These are phyloP conservation scores for Dentipellis sp. DNA, from an alignment of 768 basidiomycete species.

Conservation along the genomic window DNA sequence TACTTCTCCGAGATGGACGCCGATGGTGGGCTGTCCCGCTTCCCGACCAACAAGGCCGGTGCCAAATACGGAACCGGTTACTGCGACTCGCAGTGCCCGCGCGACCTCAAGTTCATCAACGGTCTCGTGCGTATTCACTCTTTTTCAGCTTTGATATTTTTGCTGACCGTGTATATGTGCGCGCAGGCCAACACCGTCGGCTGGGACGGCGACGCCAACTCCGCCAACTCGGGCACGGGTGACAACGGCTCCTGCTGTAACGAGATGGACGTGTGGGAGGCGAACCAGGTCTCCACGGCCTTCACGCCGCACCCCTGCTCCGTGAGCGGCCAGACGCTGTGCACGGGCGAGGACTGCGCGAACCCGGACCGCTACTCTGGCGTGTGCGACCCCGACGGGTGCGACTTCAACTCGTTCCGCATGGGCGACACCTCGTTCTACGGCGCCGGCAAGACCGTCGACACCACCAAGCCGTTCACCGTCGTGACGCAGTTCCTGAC, in stretches of 20 bases:
- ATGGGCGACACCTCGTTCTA: constrained; percentile 38
- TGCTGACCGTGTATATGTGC: neutral
- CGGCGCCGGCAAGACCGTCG: constrained; percentile 37
- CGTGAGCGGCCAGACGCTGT: constrained; percentile 29
- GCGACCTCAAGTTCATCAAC: constrained; percentile 52
- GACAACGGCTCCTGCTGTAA: constrained; percentile 41
- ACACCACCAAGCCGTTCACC: constrained; percentile 41
- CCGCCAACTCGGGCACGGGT: constrained; percentile 38
- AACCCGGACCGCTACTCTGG: constrained; percentile 26
- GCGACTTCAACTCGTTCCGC: constrained; percentile 55
- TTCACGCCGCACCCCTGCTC: constrained; percentile 45
- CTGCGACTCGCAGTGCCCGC: constrained; percentile 54
- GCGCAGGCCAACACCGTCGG: constrained; percentile 37
- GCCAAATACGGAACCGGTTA: constrained; percentile 59
- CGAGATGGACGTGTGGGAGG: constrained; percentile 57
- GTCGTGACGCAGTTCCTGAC: constrained; percentile 50
- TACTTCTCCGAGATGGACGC: constrained; percentile 55
- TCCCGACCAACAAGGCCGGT: constrained; percentile 47
- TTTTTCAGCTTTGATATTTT: neutral
- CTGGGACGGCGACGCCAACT: constrained; percentile 29
- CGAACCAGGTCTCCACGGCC: constrained; percentile 42
- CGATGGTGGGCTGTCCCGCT: constrained; percentile 42
- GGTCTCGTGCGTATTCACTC: constrained; percentile 30
- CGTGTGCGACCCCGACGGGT: constrained; percentile 45
- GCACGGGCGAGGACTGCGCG: constrained; percentile 31